Conservation (phyloP, 2,329 filamentous ascomycete species). For the Passalora sequoiae region DNA sequence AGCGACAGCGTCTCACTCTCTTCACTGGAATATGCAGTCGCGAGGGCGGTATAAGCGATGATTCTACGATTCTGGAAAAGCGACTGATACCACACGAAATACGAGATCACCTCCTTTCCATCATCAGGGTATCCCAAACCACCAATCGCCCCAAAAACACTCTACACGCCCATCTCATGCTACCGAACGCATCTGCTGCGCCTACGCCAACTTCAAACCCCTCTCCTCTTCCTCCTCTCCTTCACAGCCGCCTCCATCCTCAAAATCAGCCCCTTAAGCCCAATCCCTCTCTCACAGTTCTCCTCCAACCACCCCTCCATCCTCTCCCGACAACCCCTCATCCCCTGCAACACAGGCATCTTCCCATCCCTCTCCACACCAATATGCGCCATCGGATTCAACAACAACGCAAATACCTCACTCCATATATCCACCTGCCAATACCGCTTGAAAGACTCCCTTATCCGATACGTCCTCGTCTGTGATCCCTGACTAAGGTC, state of each 20-base stretch:
- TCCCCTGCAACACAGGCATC: conserved; percentile 68
- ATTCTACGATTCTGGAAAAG: not conserved
- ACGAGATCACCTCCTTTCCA: not conserved
- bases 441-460: conserved; percentile 83
- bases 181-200: not conserved
- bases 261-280: conserved; percentile 50
- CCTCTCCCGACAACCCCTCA: conserved; percentile 63
- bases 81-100: not conserved
- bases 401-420: conserved; percentile 73
- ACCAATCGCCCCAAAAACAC: not conserved
- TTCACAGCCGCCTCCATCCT: conserved; percentile 65
- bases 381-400: conserved; percentile 72
- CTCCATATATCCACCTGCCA: conserved; percentile 93
- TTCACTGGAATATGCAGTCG: too few species aligned
- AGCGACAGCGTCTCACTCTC: too few species aligned
- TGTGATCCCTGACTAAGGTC: conserved; percentile 49
- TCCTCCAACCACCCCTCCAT: conserved; percentile 81
- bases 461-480: conserved; percentile 69
- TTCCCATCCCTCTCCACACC: conserved; percentile 59
- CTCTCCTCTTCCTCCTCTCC: conserved; percentile 36
- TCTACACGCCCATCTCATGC: not conserved
- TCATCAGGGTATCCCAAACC: not conserved
- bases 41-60: not conserved
- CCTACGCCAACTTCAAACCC: not conserved
- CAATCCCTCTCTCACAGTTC: conserved; percentile 74